Conservation (phyloP, 2,329 filamentous ascomycete species). For the Pyricularia sp. region DNA sequence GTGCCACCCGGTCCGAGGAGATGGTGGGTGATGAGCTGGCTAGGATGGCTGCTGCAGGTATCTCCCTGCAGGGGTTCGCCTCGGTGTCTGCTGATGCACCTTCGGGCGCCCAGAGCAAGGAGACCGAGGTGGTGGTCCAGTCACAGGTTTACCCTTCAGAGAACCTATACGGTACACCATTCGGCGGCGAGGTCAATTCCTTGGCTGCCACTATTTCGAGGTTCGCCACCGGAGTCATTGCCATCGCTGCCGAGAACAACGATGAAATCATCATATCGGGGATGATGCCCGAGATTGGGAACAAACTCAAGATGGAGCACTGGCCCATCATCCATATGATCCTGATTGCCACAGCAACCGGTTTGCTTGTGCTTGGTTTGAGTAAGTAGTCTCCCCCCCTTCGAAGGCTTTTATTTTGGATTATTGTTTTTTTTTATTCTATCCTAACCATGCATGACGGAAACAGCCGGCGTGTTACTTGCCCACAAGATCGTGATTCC, state of each 20-base stretch:
- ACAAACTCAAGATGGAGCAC: slow-evolving; percentile 17
- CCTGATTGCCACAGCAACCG: slow-evolving; percentile 7
- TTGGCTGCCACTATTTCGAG: slow-evolving; percentile 14
- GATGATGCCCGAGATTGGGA: slow-evolving; percentile 17
- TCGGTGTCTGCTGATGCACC: slow-evolving; percentile 7
- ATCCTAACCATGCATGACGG: too few species aligned
- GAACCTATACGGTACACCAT: slow-evolving; percentile 21
- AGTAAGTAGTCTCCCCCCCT: background rate
- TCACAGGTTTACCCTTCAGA: slow-evolving; percentile 29
- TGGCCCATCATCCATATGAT: slow-evolving; percentile 21
- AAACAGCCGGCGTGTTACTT: background rate
- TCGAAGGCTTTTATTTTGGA: too few species aligned
- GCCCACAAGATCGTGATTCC: slow-evolving; percentile 6
- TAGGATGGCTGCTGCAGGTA: slow-evolving; percentile 20
- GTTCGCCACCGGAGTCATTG: slow-evolving; percentile 24
- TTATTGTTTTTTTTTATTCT: too few species aligned
- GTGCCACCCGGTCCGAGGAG: slow-evolving; percentile 4
- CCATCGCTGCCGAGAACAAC: slow-evolving; percentile 19
- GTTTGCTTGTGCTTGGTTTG: slow-evolving; percentile 9
- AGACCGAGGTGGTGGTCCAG: slow-evolving; percentile 13
- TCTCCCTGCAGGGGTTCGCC: slow-evolving; percentile 27
- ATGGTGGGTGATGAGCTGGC: slow-evolving; percentile 20
- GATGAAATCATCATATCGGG: slow-evolving; percentile 14
- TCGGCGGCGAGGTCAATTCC: slow-evolving; percentile 14
- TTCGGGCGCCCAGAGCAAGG: slow-evolving; percentile 2